Evolutionary conservation across 2,329 filamentous ascomycete genomes (phyloP).

Genomic region (Monosporascus sp.): DNA sequence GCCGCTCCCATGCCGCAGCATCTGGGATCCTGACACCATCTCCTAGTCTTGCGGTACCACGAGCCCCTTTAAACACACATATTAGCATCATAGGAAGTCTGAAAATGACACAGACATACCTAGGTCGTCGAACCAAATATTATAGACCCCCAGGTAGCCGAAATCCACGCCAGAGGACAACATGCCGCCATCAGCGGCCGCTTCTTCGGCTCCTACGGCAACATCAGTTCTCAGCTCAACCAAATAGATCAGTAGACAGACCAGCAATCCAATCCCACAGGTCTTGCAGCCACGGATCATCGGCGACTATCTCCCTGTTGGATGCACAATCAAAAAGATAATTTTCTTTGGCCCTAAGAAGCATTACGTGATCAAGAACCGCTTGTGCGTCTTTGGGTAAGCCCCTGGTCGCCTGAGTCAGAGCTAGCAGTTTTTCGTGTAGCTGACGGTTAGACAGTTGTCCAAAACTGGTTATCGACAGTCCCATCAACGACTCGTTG

Average conservation of each 20-base stretch:
- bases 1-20: conserved; percentile 51
- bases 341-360: conserved; percentile 54
- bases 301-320: conserved; percentile 62
- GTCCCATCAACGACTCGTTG: conserved; percentile 28
- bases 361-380: conserved; percentile 51
- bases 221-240: conserved; percentile 6
- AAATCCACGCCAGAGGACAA: conserved; percentile 62
- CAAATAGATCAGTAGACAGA: conserved; percentile 29
- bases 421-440: conserved; percentile 49
- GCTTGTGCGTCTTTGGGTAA: conserved; percentile 47
- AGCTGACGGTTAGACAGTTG: conserved; percentile 47
- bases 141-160: conserved; percentile 68
- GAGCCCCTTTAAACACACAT: conserved; percentile 34
- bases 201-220: conserved; percentile 52
- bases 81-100: neutral
- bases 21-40: conserved; percentile 42
- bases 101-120: conserved; percentile 37
- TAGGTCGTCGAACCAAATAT: conserved; percentile 66
- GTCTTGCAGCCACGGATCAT: conserved; percentile 70
- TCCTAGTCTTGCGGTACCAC: conserved; percentile 41
- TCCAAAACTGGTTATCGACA: conserved; percentile 31
- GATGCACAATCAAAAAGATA: conserved; percentile 59
- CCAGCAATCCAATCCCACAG: conserved; percentile 73
- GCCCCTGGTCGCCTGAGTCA: conserved; percentile 37
- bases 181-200: conserved; percentile 65